Evolutionary conservation across 164 flowering plant species (phyloP).

Genomic region (Liquidambar formosana): DNA sequence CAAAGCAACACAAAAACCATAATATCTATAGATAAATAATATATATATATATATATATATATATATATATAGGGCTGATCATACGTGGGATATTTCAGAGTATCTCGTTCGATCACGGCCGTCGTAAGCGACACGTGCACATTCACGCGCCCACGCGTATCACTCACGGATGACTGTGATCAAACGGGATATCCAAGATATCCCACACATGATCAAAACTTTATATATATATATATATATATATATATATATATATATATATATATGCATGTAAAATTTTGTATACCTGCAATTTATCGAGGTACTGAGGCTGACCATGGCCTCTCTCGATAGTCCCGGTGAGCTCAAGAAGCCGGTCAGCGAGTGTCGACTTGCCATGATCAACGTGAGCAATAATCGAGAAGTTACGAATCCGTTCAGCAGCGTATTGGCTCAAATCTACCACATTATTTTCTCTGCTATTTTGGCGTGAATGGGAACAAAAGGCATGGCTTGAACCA

Average conservation of each 20-base stretch:
- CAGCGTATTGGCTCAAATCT: constrained; percentile 72
- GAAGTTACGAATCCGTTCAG: constrained; percentile 84
- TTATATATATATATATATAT: too few species aligned
- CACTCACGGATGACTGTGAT: too few species aligned
- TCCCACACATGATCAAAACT: too few species aligned
- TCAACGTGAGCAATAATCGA: constrained; percentile 97
- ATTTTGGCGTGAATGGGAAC: constrained; percentile 50
- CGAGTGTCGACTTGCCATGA: constrained; percentile 95
- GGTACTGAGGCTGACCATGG: constrained; percentile 96
- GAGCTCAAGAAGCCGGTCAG: constrained; percentile 93
- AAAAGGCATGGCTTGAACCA: constrained; percentile 31
- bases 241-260: too few species aligned
- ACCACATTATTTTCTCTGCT: constrained; percentile 28
- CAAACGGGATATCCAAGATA: too few species aligned
- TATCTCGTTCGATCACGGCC: too few species aligned
- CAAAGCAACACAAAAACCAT: not conserved
- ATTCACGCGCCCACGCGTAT: too few species aligned
- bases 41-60: not conserved
- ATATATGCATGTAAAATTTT: not conserved
- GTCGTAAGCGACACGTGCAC: too few species aligned
- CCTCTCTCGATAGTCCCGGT: constrained; percentile 92
- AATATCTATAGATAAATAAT: too few species aligned
- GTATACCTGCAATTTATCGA: constrained; percentile 88
- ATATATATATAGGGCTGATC: too few species aligned
- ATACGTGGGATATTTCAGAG: too few species aligned